Evolutionary conservation across 2,329 filamentous ascomycete genomes (phyloP), one percentile per base, ranked within the genome.

Genomic region (Claviceps sp.): DNA sequence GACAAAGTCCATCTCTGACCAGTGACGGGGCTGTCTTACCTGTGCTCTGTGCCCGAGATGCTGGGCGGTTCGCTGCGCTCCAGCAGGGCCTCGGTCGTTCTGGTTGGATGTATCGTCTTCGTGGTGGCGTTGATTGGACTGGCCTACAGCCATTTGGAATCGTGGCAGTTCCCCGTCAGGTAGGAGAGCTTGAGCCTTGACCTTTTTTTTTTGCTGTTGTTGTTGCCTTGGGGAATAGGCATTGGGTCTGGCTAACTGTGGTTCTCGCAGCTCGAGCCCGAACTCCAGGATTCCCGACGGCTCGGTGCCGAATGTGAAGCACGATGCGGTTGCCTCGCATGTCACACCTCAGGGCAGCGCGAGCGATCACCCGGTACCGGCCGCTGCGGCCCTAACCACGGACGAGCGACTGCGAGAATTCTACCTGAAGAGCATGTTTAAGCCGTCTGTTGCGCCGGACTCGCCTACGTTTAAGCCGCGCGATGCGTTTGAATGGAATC

Each of bases 361-460:
- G 37, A 18, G 44, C 44, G n/a, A 22, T 26, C 47, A 34, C 9
- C 30, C 30, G 30, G 30, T 34, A 34, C 30, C 30, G 30, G 9
- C 9, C 30, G 30, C 9, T 34, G 30, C 3, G 30, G 30, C 3
- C 3, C 30, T 34, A 3, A 34, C 9, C 9, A 34, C 43, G 48
- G 13, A 50, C 18, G 52, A 47, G 9, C 41, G 62, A 37, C 56
- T 67, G 18, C 64, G 63, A 41, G 52, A 63, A 5, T 60, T 63
- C 49, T 70, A 63, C 54, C 54, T 68, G 44, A 56, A 68, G 47
- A 55, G 63, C 26, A 57, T 70, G 20, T 61, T 62, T 54, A 63
- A 61, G 40, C 62, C 64, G 5, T 58, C 57, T 2, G 54, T 65
- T 53, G 53, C 56, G 46, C 62, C 65, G 38, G 55, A 61, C 46